These are phyloP conservation scores for Rubia yunnanensis DNA, from an alignment of 257 asterid genomes.

Conservation along the genomic window DNA sequence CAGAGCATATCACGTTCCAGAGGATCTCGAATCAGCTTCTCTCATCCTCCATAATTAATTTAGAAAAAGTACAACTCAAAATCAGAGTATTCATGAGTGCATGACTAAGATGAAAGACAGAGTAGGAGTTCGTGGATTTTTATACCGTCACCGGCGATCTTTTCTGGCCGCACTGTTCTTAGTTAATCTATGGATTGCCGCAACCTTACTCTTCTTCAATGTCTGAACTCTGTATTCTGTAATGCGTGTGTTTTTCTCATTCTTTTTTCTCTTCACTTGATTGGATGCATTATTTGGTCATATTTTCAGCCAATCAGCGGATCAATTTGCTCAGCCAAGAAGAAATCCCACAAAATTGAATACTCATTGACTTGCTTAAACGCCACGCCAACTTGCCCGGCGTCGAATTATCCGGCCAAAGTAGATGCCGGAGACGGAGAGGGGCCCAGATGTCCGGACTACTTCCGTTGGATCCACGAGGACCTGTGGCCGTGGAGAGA, in stretches of 20 bases:
- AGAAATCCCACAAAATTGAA: slow-evolving; percentile 5
- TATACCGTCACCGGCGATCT: background rate
- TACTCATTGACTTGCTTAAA: slow-evolving; percentile 19
- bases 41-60: too few relatives aligned
- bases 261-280: background rate
- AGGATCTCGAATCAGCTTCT: too few relatives aligned
- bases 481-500: slow-evolving; percentile 38
- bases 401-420: background rate
- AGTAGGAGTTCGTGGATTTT: background rate
- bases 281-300: background rate
- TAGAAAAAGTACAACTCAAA: too few relatives aligned
- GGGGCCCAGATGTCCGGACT: slow-evolving; percentile 22
- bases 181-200: background rate
- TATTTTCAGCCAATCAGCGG: background rate
- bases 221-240: background rate
- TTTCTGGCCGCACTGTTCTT: background rate
- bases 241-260: background rate
- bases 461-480: slow-evolving; percentile 33
- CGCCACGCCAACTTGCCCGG: slow-evolving; percentile 20
- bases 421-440: background rate
- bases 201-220: background rate
- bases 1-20: background rate
- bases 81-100: background rate
- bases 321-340: background rate
- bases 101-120: background rate